Conservation (phyloP, 352 stramenopile genomes). For the Phytophthora megakarya region DNA sequence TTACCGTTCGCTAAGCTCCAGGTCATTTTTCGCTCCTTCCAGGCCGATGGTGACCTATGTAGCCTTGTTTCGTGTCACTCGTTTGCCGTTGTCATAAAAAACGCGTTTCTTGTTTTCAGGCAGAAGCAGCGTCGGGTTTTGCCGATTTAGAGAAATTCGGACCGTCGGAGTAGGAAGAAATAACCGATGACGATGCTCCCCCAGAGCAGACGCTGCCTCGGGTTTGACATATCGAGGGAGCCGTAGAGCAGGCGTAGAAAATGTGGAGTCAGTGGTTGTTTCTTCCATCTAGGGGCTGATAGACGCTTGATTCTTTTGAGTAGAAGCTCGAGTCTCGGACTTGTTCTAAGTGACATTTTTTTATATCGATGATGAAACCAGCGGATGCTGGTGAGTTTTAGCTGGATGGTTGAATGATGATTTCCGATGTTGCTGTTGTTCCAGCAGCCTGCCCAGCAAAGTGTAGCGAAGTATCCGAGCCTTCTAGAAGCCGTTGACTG, state of each 20-base stretch:
- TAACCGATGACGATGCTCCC: constrained; percentile 27
- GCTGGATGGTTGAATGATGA: background rate
- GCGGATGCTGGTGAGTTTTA: background rate
- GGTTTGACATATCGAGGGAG: background rate
- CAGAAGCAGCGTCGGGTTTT: constrained; percentile 5
- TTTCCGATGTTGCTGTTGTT: no score
- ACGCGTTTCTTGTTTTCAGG: constrained; percentile 6
- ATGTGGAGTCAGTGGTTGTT: constrained; percentile 11
- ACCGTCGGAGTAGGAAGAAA: constrained; percentile 6
- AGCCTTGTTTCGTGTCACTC: background rate
- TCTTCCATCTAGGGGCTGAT: constrained; percentile 5
- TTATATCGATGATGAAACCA: constrained; percentile 8
- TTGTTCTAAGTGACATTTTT: background rate
- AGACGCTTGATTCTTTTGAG: constrained; percentile 3
- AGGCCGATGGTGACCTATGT: constrained; percentile 20
- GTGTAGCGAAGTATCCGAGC: no score
- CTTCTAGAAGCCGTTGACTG: no score
- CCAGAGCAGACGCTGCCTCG: constrained; percentile 23
- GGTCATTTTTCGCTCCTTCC: constrained; percentile 29
- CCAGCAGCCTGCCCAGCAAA: no score
- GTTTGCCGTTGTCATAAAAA: background rate
- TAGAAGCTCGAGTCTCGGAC: constrained; percentile 1
- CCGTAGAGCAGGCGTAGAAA: background rate
- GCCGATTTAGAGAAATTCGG: constrained; percentile 22
- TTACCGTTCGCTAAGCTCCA: constrained; percentile 25